These are phyloP conservation scores for Chloranthus sessilifolius DNA, from an alignment of 164 flowering plant genomes.

Conservation along the genomic window DNA sequence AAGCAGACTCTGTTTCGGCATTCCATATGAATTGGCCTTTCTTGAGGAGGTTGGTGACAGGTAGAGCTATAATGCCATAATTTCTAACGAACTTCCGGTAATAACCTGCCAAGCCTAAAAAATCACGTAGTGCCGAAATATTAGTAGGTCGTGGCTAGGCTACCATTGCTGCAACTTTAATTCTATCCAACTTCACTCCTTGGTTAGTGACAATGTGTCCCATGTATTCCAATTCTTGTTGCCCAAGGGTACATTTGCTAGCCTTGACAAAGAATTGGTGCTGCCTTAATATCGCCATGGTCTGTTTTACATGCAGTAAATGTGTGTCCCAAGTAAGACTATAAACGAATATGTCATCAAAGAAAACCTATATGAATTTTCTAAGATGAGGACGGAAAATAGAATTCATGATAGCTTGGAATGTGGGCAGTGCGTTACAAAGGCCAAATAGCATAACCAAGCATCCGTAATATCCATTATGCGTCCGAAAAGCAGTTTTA, in stretches of 20 bases:
- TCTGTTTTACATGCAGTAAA: neutral
- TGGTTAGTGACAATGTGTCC: neutral
- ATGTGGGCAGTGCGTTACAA: neutral
- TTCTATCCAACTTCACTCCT: neutral
- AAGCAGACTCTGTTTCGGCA: neutral
- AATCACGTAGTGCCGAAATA: neutral
- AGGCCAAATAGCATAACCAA: conserved; percentile 1
- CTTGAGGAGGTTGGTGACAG: neutral
- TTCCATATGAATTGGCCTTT: conserved; percentile 2
- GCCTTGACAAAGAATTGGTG: neutral
- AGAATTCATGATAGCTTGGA: neutral
- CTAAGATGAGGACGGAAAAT: neutral
- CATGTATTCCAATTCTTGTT: neutral
- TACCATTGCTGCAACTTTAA: neutral
- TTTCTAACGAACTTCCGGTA: neutral
- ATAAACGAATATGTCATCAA: neutral
- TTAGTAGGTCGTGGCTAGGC: neutral
- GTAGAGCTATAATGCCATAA: neutral
- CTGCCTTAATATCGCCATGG: neutral
- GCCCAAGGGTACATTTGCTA: neutral
- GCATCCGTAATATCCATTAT: neutral
- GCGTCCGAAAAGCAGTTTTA: conserved; percentile 1
- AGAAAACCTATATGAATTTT: neutral
- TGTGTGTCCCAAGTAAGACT: neutral
- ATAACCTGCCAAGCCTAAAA: conserved; percentile 5